A percentile compares a stretch with the other conserved stretches of the same genome.
Evolutionary conservation across 225 moss, liverwort and hornwort genomes (phyloP).

Genomic region (Takakia lepidozioides): DNA sequence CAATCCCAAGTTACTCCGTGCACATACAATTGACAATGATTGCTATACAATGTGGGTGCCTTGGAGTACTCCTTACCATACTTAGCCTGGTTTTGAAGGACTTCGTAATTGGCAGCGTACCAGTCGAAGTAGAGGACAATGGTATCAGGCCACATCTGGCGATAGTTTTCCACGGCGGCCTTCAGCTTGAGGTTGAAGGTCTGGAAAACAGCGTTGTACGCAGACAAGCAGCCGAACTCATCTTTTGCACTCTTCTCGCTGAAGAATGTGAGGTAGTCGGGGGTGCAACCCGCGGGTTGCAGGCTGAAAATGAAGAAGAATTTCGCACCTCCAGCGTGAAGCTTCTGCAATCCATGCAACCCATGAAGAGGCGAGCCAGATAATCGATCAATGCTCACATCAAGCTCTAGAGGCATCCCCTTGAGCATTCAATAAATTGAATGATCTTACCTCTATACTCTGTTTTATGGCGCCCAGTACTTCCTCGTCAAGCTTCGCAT

Average conservation of each 20-base stretch:
- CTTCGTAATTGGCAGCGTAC: slow-evolving; percentile 17
- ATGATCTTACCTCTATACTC: too few relatives aligned
- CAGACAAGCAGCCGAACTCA: slow-evolving; percentile 14
- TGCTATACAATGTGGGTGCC: too few relatives aligned
- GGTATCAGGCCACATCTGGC: slow-evolving; percentile 7
- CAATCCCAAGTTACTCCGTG: too few relatives aligned
- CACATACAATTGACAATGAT: too few relatives aligned
- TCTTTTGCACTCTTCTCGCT: slow-evolving; percentile 8
- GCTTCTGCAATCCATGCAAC: slow-evolving; percentile 10
- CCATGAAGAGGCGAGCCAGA: too few relatives aligned
- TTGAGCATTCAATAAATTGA: too few relatives aligned
- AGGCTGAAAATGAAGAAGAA: slow-evolving; percentile 21
- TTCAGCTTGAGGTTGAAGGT: slow-evolving; percentile 8
- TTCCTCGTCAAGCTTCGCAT: neutral
- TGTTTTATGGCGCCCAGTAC: too few relatives aligned
- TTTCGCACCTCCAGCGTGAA: slow-evolving; percentile 14
- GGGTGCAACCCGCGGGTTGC: slow-evolving; percentile 25
- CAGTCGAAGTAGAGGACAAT: slow-evolving; percentile 15
- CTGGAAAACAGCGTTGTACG: slow-evolving; percentile 16
- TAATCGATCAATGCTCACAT: too few relatives aligned
- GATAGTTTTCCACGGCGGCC: slow-evolving; percentile 8
- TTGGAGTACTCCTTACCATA: slow-evolving; percentile 22
- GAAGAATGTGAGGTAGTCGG: slow-evolving; percentile 11
- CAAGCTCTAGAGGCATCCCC: too few relatives aligned
- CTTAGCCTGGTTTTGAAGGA: slow-evolving; percentile 9